These are phyloP conservation scores for Russula virescens DNA, from an alignment of 768 basidiomycete genomes.

Conservation along the genomic window DNA sequence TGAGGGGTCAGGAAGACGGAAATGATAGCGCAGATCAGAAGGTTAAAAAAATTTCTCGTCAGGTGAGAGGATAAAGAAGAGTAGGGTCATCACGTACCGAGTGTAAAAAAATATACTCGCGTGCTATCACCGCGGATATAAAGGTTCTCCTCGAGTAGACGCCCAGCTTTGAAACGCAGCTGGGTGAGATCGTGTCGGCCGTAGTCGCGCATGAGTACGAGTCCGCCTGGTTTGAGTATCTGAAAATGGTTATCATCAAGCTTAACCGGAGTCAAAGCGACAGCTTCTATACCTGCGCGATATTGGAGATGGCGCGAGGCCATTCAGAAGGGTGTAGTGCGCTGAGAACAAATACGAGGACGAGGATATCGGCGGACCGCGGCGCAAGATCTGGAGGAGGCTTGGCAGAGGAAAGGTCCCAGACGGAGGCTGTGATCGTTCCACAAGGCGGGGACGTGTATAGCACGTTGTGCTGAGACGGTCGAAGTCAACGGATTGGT, in stretches of 20 bases:
- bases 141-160: slow-evolving; percentile 89
- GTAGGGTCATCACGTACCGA: slow-evolving; percentile 43
- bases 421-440: slow-evolving; percentile 71
- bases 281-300: slow-evolving; percentile 51
- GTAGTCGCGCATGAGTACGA: slow-evolving; percentile 86
- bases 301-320: slow-evolving; percentile 73
- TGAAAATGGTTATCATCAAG: slow-evolving; percentile 28
- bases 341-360: slow-evolving; percentile 92
- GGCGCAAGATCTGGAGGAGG: slow-evolving; percentile 61
- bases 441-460: slow-evolving; percentile 66
- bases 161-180: slow-evolving; percentile 81
- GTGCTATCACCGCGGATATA: slow-evolving; percentile 98
- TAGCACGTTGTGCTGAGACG: slow-evolving; percentile 56
- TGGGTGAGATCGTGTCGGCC: slow-evolving; percentile 94
- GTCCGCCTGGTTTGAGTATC: slow-evolving; percentile 89
- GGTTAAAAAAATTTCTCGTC: background rate
- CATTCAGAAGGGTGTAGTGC: slow-evolving; percentile 94
- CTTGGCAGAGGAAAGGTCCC: slow-evolving; percentile 75
- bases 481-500: background rate
- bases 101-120: slow-evolving; percentile 92
- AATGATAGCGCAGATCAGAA: too few relatives aligned
- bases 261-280: background rate
- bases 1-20: background rate
- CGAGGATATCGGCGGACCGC: slow-evolving; percentile 75
- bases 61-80: background rate